Conservation (phyloP, 805 yeast species). For the Pichia heedii region DNA sequence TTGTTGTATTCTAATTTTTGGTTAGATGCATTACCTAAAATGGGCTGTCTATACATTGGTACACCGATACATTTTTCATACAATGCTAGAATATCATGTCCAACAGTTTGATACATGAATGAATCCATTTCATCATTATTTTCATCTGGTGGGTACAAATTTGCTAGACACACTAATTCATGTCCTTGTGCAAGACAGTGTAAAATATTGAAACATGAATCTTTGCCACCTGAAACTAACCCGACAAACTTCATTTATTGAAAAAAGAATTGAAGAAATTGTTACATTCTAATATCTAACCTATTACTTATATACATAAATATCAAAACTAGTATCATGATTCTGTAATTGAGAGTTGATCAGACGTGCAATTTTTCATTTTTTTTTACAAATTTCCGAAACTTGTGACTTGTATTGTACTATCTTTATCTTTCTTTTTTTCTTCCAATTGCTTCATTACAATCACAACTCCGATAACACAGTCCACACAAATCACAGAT, state of each 20-base stretch:
- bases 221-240: conserved; percentile 91
- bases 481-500: no score
- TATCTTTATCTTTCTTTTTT: no score
- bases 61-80: conserved; percentile 66
- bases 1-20: conserved; percentile 57
- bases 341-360: no score
- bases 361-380: no score
- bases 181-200: conserved; percentile 86
- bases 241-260: conserved; percentile 74
- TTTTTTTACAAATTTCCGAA: no score
- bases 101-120: conserved; percentile 97
- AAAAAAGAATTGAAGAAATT: no score
- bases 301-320: no score
- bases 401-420: no score
- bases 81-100: conserved; percentile 63
- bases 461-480: no score
- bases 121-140: conserved; percentile 72
- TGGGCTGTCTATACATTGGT: conserved; percentile 67
- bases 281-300: no score
- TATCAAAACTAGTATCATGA: no score
- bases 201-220: conserved; percentile 80
- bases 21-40: conserved; percentile 54
- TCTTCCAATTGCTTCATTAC: no score
- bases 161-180: conserved; percentile 76
- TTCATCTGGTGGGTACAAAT: conserved; percentile 52